Evolutionary conservation across 2,329 filamentous ascomycete genomes (phyloP).

Genomic region (Penicillium hordei): DNA sequence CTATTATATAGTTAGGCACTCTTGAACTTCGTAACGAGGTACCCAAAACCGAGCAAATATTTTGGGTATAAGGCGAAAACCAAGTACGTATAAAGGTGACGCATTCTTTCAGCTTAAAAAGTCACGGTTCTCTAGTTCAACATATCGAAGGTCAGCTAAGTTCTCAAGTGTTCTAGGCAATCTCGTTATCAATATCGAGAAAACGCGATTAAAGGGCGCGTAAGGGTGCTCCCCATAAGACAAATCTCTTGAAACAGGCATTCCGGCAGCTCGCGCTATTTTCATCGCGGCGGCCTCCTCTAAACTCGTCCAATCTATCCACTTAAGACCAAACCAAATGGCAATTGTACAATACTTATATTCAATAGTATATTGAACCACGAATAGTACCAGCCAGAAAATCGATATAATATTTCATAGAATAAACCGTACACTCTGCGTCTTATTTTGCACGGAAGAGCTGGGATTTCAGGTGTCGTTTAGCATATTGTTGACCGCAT

Average conservation of each 20-base stretch:
- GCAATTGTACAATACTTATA: slow-evolving; percentile 33
- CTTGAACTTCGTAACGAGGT: slow-evolving; percentile 32
- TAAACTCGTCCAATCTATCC: slow-evolving; percentile 37
- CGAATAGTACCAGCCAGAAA: slow-evolving; percentile 35
- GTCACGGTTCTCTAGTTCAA: slow-evolving; percentile 34
- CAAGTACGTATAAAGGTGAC: slow-evolving; percentile 39
- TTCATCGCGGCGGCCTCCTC: slow-evolving; percentile 40
- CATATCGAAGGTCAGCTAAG: slow-evolving; percentile 26
- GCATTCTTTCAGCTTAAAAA: slow-evolving; percentile 37
- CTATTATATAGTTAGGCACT: slow-evolving; percentile 36
- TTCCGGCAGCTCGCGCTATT: slow-evolving; percentile 36
- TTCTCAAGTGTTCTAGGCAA: slow-evolving; percentile 38
- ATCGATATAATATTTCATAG: slow-evolving; percentile 29
- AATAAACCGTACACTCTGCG: slow-evolving; percentile 30
- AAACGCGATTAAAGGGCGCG: slow-evolving; percentile 9
- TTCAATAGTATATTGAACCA: slow-evolving; percentile 29
- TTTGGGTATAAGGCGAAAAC: slow-evolving; percentile 25
- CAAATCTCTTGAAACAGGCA: slow-evolving; percentile 38
- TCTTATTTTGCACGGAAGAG: slow-evolving; percentile 16
- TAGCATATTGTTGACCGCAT: slow-evolving; percentile 17
- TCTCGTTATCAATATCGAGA: slow-evolving; percentile 47
- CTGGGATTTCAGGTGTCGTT: slow-evolving; percentile 27
- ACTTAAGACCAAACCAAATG: slow-evolving; percentile 44
- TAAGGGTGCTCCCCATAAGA: slow-evolving; percentile 35
- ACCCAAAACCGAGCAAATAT: slow-evolving; percentile 35